phyloP scores from a whole-genome alignment of 2,329 filamentous ascomycete genomes.

The Penicillium sp. region DNA sequence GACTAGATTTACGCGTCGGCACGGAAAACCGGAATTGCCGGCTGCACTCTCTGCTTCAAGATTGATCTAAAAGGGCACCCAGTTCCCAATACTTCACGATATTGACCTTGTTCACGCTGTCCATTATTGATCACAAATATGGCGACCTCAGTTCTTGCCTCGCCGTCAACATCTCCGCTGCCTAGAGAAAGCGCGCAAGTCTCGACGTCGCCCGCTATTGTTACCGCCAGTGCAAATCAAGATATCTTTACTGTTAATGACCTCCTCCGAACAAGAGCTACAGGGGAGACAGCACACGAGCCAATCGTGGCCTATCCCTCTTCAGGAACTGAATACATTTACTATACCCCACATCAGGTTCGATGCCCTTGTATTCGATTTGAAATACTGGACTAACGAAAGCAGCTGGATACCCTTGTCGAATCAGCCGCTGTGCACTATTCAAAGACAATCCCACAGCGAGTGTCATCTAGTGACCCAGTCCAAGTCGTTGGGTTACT shows the following conservation, averaged over 20 bases:
- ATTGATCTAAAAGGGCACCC: background rate
- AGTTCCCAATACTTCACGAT: background rate
- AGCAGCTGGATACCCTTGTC: constrained; percentile 22
- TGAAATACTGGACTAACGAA: background rate
- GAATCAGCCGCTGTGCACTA: constrained; percentile 24
- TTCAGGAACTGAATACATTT: constrained; percentile 2
- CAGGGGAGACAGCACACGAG: constrained; percentile 2
- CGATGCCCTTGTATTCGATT: background rate
- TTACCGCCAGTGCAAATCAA: background rate
- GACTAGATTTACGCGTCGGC: background rate
- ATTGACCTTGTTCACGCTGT: background rate
- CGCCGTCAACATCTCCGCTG: background rate
- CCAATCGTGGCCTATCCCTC: constrained; percentile 9
- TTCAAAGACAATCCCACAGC: constrained; percentile 21
- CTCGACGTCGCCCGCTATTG: background rate
- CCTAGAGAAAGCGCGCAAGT: constrained; percentile 44
- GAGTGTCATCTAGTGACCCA: constrained; percentile 21
- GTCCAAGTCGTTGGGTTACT: constrained; percentile 30
- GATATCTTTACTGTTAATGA: constrained; percentile 2
- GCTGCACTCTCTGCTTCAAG: background rate
- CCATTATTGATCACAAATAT: background rate
- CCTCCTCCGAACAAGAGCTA: constrained; percentile 3
- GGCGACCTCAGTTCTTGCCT: constrained; percentile 5
- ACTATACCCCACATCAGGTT: constrained; percentile 38
- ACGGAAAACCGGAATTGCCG: background rate